A percentile compares a stretch with the other conserved stretches of the same genome.
Conservation (phyloP, 257 asterid species). For the Solanum lycopersicoides region DNA sequence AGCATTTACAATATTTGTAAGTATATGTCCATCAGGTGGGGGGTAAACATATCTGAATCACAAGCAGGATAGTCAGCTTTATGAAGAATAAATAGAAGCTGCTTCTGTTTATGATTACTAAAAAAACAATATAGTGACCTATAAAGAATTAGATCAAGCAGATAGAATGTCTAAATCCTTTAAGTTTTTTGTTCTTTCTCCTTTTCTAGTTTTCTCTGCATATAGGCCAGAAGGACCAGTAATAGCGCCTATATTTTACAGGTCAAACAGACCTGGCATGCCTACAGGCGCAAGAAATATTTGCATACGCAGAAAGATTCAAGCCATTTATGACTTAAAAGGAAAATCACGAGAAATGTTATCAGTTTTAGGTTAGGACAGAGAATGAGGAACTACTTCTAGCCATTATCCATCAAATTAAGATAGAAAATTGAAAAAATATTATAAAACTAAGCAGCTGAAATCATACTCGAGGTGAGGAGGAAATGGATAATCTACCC, state of each 20-base stretch:
- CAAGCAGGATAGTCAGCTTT: constrained; percentile 7
- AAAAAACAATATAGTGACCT: background rate
- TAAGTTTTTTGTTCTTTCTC: background rate
- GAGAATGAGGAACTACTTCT: background rate
- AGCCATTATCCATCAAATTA: background rate
- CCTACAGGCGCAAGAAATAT: background rate
- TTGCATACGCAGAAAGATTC: background rate
- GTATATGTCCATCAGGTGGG: constrained; percentile 89
- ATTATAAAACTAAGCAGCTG: background rate
- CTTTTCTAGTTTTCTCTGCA: background rate
- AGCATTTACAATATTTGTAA: constrained; percentile 87
- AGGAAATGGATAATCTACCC: constrained; percentile 87
- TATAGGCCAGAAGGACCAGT: background rate
- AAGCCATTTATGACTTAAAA: background rate
- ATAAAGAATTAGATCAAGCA: background rate
- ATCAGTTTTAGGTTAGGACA: background rate
- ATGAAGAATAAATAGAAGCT: background rate
- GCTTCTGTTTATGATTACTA: background rate
- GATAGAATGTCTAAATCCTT: background rate
- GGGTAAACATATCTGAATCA: constrained; percentile 78
- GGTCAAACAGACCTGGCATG: background rate
- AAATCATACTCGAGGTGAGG: constrained; percentile 82
- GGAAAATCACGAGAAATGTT: background rate
- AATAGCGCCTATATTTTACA: background rate
- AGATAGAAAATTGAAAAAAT: background rate